These are phyloP conservation scores for Amesomyces nigricolor DNA, from an alignment of 2,329 filamentous ascomycete genomes.

Conservation along the genomic window DNA sequence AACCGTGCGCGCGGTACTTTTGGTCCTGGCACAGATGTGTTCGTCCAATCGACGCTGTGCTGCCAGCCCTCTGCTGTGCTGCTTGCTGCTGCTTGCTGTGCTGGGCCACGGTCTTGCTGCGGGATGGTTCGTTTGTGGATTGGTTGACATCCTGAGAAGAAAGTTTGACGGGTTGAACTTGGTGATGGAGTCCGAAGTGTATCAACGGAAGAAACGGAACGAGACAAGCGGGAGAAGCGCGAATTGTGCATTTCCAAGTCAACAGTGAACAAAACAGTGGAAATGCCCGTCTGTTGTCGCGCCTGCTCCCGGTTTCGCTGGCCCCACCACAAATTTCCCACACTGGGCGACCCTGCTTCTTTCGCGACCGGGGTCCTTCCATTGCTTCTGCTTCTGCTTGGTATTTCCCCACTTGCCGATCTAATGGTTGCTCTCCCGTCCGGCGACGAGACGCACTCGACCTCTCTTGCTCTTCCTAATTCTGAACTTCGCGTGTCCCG, in stretches of 20 bases:
- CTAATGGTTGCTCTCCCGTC: constrained; percentile 7
- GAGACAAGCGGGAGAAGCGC: no score
- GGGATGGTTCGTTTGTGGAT: no score
- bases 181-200: no score
- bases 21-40: constrained; percentile 2
- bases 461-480: background rate
- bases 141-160: no score
- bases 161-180: no score
- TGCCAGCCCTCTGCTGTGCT: background rate
- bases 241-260: no score
- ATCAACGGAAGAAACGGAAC: no score
- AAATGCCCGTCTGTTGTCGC: no score
- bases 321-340: constrained; percentile 18
- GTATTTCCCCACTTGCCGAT: constrained; percentile 1
- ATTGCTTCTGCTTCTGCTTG: background rate
- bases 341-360: constrained; percentile 1
- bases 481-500: background rate
- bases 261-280: no score
- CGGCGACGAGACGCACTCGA: background rate
- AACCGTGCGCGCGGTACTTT: constrained; percentile 30
- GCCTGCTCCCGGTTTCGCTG: background rate
- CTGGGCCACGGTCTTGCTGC: no score
- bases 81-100: background rate
- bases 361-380: background rate
- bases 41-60: background rate